Evolutionary conservation across 148 eudicot species (phyloP).

Genomic region (Camellia granthamiana): DNA sequence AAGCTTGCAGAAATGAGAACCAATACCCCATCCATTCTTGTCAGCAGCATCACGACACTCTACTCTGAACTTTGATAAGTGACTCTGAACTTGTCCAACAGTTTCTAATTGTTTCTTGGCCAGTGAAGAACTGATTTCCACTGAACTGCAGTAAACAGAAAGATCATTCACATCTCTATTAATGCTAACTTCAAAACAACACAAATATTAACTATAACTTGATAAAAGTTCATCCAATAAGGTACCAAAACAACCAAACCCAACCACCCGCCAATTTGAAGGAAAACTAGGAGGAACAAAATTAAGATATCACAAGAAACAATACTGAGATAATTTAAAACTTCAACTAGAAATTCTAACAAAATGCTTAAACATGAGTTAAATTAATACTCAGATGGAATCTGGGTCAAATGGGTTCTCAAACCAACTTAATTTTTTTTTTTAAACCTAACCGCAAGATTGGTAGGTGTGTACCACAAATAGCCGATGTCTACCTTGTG

Average conservation of each 20-base stretch:
- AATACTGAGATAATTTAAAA: background rate
- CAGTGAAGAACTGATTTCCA: constrained; percentile 85
- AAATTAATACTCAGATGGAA: background rate
- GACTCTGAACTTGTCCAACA: constrained; percentile 83
- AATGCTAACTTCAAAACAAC: background rate
- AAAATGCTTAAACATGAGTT: background rate
- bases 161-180: background rate
- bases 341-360: background rate
- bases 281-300: background rate
- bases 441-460: background rate
- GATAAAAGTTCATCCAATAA: background rate
- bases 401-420: background rate
- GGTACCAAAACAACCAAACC: background rate
- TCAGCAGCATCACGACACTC: constrained; percentile 97
- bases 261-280: background rate
- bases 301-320: background rate
- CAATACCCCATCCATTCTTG: constrained; percentile 79
- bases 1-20: constrained; percentile 10
- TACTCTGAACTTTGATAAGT: constrained; percentile 69
- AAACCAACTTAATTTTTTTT: background rate
- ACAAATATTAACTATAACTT: background rate
- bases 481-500: background rate
- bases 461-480: background rate
- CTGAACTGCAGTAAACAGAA: constrained; percentile 66
- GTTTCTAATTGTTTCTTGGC: constrained; percentile 82